A percentile compares a stretch with the other conserved stretches of the same genome.
These are phyloP conservation scores for Vaccinium myrtillus DNA, from an alignment of 148 eudicot species.

Conservation along the genomic window DNA sequence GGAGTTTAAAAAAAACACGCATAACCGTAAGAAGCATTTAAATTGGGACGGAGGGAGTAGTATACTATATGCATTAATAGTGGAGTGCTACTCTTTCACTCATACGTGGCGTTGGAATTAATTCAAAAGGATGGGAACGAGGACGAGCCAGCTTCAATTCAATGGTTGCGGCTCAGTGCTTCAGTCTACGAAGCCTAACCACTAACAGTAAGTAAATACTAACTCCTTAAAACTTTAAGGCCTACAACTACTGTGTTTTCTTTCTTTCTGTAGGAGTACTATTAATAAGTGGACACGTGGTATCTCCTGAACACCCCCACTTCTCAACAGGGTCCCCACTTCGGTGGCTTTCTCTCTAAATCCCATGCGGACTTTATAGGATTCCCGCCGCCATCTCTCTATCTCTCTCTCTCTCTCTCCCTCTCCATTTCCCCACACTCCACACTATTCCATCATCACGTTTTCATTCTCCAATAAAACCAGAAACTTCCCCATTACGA, in stretches of 20 bases:
- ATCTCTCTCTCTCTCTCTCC: neutral
- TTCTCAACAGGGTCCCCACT: slow-evolving; percentile 23
- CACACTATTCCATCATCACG: slow-evolving; percentile 19
- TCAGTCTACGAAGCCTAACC: slow-evolving; percentile 20
- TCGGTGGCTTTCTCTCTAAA: slow-evolving; percentile 26
- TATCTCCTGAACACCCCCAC: slow-evolving; percentile 3
- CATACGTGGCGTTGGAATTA: too few relatives aligned
- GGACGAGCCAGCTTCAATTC: too few relatives aligned
- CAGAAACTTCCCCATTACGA: neutral
- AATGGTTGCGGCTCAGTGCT: slow-evolving; percentile 1
- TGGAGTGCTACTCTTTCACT: too few relatives aligned
- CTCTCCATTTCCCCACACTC: neutral
- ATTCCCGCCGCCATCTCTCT: slow-evolving; percentile 30
- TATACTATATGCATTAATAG: too few relatives aligned
- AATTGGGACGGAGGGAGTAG: too few relatives aligned
- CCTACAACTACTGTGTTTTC: too few relatives aligned
- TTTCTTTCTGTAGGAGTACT: too few relatives aligned
- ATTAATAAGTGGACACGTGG: slow-evolving; percentile 23
- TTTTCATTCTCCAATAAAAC: neutral
- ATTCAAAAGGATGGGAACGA: too few relatives aligned
- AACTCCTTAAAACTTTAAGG: too few relatives aligned
- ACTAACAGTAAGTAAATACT: neutral
- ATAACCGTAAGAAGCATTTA: too few relatives aligned
- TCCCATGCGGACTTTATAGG: slow-evolving; percentile 23
- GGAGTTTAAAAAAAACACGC: too few relatives aligned